Evolutionary conservation across 768 basidiomycete genomes (phyloP).

Genomic region (Calocybe gangraenosa): DNA sequence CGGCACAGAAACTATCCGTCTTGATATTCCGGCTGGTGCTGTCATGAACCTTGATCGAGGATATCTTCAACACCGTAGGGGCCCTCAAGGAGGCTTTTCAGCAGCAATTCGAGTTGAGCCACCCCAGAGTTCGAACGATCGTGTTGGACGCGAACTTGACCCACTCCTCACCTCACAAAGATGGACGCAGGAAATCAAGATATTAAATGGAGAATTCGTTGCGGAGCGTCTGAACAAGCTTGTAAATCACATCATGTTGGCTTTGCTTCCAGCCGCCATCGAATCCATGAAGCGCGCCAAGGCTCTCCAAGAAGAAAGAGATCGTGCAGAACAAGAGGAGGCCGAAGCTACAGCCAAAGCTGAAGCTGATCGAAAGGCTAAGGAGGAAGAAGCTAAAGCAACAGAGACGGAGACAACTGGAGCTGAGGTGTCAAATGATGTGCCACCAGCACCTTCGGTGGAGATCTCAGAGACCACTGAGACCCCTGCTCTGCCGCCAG

Average conservation of each 20-base stretch:
- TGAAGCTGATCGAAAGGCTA: constrained; percentile 28
- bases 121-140: constrained; percentile 32
- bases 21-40: constrained; percentile 69
- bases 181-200: constrained; percentile 87
- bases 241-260: constrained; percentile 65
- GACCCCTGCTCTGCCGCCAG: constrained; percentile 4
- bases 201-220: constrained; percentile 72
- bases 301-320: constrained; percentile 49
- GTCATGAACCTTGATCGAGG: constrained; percentile 58
- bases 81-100: constrained; percentile 42
- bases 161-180: constrained; percentile 80
- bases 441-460: constrained; percentile 22
- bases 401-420: constrained; percentile 29
- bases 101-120: constrained; percentile 65
- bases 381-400: constrained; percentile 28
- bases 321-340: constrained; percentile 35
- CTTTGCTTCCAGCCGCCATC: constrained; percentile 76
- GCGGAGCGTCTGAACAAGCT: constrained; percentile 63
- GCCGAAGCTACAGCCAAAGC: constrained; percentile 32
- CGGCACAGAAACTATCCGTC: constrained; percentile 63
- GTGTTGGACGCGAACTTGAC: constrained; percentile 63
- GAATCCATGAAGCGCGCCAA: constrained; percentile 58
- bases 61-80: constrained; percentile 44
- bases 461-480: constrained; percentile 13
- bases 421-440: constrained; percentile 27